Base-by-base conservation (phyloP, 176 grass and related monocot species). In the Elaeis guineensis region DNA sequence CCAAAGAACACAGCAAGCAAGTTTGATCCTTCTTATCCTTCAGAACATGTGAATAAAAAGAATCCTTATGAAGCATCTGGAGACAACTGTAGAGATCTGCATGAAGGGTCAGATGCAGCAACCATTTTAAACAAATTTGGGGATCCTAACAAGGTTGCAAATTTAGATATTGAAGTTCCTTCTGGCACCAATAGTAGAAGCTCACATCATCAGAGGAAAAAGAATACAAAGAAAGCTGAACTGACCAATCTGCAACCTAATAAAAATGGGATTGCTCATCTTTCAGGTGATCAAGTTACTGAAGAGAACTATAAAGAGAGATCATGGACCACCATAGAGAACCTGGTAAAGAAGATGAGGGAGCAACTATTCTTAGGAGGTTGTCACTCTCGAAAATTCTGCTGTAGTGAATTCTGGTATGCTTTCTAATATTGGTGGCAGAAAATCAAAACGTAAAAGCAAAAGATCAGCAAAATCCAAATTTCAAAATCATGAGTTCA, bases 391-490 rank as follows among this genome's bases (percentile, higher is more conserved):
- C 25, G 25, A 64, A 73, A 56, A 80, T 74, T 52, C 8, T 21
- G 57, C 54, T 25, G 59, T 58, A 67, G 17, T 58, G 51, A 64
- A 32, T 39, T 65, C 15, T 57, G 44, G 19, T 16, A 69, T 44
- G 49, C 63, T 49, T 55, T 17, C 69, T 59, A 56, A 39, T n/a
- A 22, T n/a, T 39, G 14, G 48, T 32, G 72, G 50, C 73, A 57
- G 25, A 70, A 70, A 35, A 59, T 82, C 35, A 51, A 18, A 23
- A 17, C 51, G 81, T 9, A 58, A 24, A 55, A 77, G 21, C 64
- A 82, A 82, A 59, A 85, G 48, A 70, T 66, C 72, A 67, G 62
- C 16, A 8, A 79, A 76, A 30, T 22, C 51, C 58, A 69, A 73
- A 77, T 29, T 74, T 85, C 71, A 55, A 58, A 72, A 19, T 62